Evolutionary conservation across 352 stramenopile species (phyloP).

Genomic region (Pythium aristosporum): DNA sequence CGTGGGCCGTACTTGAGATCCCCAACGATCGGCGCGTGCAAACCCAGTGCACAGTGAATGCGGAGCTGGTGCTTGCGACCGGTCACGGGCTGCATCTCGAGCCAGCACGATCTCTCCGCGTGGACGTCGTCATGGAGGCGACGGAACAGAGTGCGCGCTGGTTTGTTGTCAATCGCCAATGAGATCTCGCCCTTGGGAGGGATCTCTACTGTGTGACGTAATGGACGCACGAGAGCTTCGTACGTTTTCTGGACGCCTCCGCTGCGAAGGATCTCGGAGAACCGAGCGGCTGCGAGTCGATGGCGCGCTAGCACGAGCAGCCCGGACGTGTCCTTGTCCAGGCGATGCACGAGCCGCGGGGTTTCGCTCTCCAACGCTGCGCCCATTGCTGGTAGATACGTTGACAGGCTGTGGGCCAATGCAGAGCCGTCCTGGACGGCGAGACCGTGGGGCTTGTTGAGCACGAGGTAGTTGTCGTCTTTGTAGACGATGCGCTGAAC

Average conservation of each 20-base stretch:
- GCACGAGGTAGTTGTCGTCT: slow-evolving; percentile 58
- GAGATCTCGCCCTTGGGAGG: slow-evolving; percentile 30
- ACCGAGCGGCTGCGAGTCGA: slow-evolving; percentile 60
- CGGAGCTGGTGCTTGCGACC: slow-evolving; percentile 74
- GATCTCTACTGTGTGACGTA: slow-evolving; percentile 15
- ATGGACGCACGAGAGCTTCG: slow-evolving; percentile 39
- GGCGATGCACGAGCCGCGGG: slow-evolving; percentile 57
- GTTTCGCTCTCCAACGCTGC: slow-evolving; percentile 24
- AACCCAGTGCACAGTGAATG: slow-evolving; percentile 45
- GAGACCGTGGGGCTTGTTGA: slow-evolving; percentile 72
- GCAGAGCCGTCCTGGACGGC: slow-evolving; percentile 58
- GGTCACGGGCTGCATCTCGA: slow-evolving; percentile 54
- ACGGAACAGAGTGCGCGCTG: slow-evolving; percentile 41
- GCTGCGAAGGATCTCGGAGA: slow-evolving; percentile 43
- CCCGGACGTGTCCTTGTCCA: slow-evolving; percentile 73
- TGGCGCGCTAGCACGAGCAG: slow-evolving; percentile 65
- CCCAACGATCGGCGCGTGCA: slow-evolving; percentile 54
- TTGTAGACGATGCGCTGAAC: slow-evolving; percentile 41
- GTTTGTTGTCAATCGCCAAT: slow-evolving; percentile 43
- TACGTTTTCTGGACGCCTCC: slow-evolving; percentile 62
- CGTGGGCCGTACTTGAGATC: slow-evolving; percentile 42
- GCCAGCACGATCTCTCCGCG: slow-evolving; percentile 25
- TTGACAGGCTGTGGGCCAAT: slow-evolving; percentile 40
- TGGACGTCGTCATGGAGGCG: background rate
- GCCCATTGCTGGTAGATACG: slow-evolving; percentile 46